Percentiles rank a stretch among this genome's conserved stretches.
Conservation (phyloP, 306 rosid genomes). For the Inga leiocalycina region DNA sequence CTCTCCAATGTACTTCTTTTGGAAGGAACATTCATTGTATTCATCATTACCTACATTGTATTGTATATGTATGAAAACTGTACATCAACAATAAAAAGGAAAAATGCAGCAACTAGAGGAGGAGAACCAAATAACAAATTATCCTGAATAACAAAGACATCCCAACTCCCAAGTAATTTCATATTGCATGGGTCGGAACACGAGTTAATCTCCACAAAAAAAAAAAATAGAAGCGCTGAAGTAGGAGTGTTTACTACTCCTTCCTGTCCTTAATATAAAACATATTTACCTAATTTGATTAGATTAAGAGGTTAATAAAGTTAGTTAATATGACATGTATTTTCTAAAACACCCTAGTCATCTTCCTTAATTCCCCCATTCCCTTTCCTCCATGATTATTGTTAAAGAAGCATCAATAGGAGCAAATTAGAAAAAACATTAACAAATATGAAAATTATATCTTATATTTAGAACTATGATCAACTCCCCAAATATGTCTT, state of each 20-base stretch:
- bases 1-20: conserved; percentile 97
- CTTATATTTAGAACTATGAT: too few species aligned
- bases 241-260: background rate
- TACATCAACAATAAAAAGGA: conserved; percentile 27
- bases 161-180: conserved; percentile 7
- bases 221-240: background rate
- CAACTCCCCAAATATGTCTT: too few species aligned
- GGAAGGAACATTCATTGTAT: conserved; percentile 97
- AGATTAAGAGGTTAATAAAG: too few species aligned
- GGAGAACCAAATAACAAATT: background rate
- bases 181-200: background rate
- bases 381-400: too few species aligned
- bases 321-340: too few species aligned
- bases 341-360: too few species aligned
- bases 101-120: conserved; percentile 4
- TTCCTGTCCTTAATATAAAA: too few species aligned
- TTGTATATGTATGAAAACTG: conserved; percentile 30
- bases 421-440: too few species aligned
- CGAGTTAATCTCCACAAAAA: background rate
- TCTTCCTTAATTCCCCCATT: too few species aligned
- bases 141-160: background rate
- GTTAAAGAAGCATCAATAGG: too few species aligned
- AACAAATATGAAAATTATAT: too few species aligned
- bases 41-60: conserved; percentile 94
- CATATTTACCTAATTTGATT: too few species aligned